Conservation (phyloP, 2,329 filamentous ascomycete species). For the Venturia nashicola region DNA sequence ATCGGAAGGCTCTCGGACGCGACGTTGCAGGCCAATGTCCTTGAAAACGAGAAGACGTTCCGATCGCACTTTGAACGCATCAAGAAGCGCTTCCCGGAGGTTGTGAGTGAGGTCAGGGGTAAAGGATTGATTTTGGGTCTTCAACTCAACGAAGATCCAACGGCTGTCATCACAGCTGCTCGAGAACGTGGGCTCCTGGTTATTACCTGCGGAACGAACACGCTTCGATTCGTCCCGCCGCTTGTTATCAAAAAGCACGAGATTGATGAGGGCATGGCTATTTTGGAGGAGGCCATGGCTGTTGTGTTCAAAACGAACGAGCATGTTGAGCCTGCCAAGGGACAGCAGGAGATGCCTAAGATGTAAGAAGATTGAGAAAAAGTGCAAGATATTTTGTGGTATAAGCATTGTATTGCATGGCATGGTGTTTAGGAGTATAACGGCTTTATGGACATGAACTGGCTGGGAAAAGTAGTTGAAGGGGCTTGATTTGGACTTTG, state of each 20-base stretch:
- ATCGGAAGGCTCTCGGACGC: constrained; percentile 63
- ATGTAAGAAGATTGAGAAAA: neutral
- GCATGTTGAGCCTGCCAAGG: constrained; percentile 2
- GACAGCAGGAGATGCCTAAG: constrained; percentile 7
- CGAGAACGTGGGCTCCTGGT: constrained; percentile 77
- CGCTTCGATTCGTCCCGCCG: constrained; percentile 80
- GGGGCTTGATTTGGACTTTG: neutral
- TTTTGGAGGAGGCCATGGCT: constrained; percentile 56
- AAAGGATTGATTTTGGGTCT: constrained; percentile 76
- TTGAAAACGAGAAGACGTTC: constrained; percentile 52
- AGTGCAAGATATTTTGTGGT: neutral
- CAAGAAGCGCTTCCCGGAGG: constrained; percentile 50
- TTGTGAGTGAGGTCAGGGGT: constrained; percentile 70
- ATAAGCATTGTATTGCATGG: neutral
- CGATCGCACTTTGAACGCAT: constrained; percentile 44
- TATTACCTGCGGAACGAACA: constrained; percentile 89
- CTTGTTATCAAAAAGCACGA: constrained; percentile 69
- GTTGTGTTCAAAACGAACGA: constrained; percentile 1
- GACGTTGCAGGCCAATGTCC: constrained; percentile 56
- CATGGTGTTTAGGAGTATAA: neutral
- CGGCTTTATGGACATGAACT: neutral
- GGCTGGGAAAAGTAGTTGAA: neutral
- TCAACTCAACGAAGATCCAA: constrained; percentile 64
- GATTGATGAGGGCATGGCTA: constrained; percentile 64
- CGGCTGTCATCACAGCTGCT: constrained; percentile 68